Percentiles rank a stretch among this genome's conserved stretches.
These are phyloP conservation scores for Centaurea solstitialis DNA, from an alignment of 129 eudicot species.

Conservation along the genomic window DNA sequence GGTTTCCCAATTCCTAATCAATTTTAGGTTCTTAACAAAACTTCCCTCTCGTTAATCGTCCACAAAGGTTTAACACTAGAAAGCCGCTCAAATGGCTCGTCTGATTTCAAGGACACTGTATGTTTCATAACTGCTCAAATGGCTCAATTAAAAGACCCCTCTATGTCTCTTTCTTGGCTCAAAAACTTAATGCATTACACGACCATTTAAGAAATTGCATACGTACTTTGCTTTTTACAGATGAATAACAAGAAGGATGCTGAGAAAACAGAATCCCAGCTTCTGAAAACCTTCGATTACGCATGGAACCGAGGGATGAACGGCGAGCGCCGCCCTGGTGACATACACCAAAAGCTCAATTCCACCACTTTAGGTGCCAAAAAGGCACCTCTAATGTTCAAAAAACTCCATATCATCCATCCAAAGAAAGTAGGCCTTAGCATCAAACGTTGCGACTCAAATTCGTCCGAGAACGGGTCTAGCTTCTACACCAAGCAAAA, in stretches of 20 bases:
- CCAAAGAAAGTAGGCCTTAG: slow-evolving; percentile 62
- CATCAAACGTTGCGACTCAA: slow-evolving; percentile 44
- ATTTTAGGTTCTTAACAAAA: background rate
- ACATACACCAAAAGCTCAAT: slow-evolving; percentile 51
- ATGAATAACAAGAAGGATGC: slow-evolving; percentile 75
- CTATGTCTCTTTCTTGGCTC: background rate
- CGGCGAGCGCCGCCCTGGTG: slow-evolving; percentile 68
- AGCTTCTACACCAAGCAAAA: slow-evolving; percentile 21
- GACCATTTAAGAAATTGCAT: background rate
- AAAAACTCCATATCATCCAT: slow-evolving; percentile 42
- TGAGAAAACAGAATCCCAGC: slow-evolving; percentile 73
- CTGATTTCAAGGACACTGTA: too few relatives aligned
- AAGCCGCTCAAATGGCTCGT: too few relatives aligned
- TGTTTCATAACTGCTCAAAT: too few relatives aligned
- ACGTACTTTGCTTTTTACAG: slow-evolving; percentile 35
- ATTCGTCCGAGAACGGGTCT: slow-evolving; percentile 32
- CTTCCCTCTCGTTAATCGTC: background rate
- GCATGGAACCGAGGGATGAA: slow-evolving; percentile 94
- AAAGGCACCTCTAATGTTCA: slow-evolving; percentile 35
- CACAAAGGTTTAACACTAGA: background rate
- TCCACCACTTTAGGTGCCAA: slow-evolving; percentile 15
- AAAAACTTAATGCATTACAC: background rate
- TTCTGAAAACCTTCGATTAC: slow-evolving; percentile 76
- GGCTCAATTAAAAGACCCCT: background rate
- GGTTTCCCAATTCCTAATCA: background rate